phyloP scores from a whole-genome alignment of 176 grass and related monocot species.

The Oryza nivara region DNA sequence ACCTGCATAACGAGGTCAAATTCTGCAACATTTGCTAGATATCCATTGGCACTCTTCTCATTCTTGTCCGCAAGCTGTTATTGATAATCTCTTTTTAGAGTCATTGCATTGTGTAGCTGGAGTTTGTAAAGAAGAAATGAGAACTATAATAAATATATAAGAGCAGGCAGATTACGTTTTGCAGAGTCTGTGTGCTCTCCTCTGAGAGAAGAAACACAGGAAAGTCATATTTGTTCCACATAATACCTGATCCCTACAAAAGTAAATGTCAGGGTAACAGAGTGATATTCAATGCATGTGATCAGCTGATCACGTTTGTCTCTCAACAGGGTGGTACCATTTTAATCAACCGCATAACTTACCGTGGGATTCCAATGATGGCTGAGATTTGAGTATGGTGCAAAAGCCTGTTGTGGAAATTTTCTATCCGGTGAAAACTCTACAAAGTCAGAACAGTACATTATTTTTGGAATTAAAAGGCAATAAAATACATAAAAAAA shows the following conservation, averaged over 20 bases:
- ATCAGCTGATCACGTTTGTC: conserved; percentile 3
- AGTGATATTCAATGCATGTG: conserved; percentile 29
- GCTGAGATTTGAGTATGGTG: conserved; percentile 78
- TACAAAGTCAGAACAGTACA: conserved; percentile 42
- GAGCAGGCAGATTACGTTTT: conserved; percentile 55
- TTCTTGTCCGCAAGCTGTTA: conserved; percentile 66
- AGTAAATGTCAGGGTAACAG: conserved; percentile 41
- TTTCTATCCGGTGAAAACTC: conserved; percentile 91
- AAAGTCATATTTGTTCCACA: conserved; percentile 87
- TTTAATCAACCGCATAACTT: conserved; percentile 58
- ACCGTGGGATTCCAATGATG: conserved; percentile 95
- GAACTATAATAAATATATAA: conserved; percentile 6
- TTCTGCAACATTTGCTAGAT: conserved; percentile 83
- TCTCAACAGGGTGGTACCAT: conserved; percentile 23
- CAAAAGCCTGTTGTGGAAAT: conserved; percentile 93
- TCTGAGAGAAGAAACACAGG: conserved; percentile 89
- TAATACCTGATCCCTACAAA: conserved; percentile 89
- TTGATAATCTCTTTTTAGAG: conserved; percentile 8
- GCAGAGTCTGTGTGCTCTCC: conserved; percentile 62
- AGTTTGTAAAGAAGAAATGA: conserved; percentile 1
- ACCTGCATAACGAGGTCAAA: conserved; percentile 99
- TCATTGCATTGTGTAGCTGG: not conserved
- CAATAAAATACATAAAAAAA: conserved; percentile 20
- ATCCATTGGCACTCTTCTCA: conserved; percentile 47
- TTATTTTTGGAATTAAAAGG: conserved; percentile 8